These are phyloP conservation scores for Neurospora sp. DNA, from an alignment of 495 filamentous ascomycete genomes.

Conservation along the genomic window DNA sequence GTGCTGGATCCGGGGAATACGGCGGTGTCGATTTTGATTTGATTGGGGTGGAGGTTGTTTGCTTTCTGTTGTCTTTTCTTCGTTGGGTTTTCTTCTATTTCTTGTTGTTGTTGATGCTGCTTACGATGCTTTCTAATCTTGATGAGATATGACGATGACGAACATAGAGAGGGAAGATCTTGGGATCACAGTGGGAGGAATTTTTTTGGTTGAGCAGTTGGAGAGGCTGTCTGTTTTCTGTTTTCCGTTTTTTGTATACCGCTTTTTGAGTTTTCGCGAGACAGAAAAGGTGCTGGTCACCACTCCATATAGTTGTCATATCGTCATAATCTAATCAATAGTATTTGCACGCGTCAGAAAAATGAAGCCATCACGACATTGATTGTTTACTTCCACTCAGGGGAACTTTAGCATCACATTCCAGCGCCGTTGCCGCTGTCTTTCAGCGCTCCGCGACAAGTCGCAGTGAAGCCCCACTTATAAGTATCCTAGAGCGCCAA, in stretches of 20 bases:
- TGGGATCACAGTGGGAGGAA: background rate
- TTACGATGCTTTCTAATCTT: background rate
- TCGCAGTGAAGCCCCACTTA: background rate
- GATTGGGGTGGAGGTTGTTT: background rate
- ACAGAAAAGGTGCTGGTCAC: background rate
- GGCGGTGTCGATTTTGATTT: conserved; percentile 33
- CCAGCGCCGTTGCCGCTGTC: background rate
- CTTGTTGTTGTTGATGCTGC: background rate
- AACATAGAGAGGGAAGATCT: background rate
- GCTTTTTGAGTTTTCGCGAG: background rate
- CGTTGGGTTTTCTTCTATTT: background rate
- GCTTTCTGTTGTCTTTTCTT: background rate
- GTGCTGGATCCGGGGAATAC: conserved; percentile 32
- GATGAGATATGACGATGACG: background rate
- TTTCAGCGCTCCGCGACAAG: background rate
- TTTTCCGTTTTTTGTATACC: background rate
- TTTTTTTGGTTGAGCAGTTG: background rate
- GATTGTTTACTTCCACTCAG: background rate
- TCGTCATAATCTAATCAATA: background rate
- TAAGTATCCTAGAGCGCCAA: background rate
- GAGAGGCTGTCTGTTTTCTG: background rate
- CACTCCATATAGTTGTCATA: background rate
- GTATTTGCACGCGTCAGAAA: background rate
- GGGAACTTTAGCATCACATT: background rate
- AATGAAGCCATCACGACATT: background rate